Base-by-base conservation (phyloP, 371 early-diverging fungal species). In the Smittium culicis region DNA sequence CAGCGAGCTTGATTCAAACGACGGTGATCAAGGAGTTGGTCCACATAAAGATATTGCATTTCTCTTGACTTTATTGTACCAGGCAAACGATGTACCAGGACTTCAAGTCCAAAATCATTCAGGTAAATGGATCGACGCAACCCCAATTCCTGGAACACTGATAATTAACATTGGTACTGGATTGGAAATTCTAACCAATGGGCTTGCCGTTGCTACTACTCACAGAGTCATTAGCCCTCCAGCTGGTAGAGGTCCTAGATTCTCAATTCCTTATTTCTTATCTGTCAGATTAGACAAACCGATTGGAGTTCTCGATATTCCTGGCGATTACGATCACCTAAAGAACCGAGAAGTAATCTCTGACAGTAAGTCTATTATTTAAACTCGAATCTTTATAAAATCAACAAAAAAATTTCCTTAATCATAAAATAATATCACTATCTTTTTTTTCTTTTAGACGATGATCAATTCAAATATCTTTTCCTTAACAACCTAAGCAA, bases 161-260 rank as follows among this genome's bases (percentile, higher is more conserved):
- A 78, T 86, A 8, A 81, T 86, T 28, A 86, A 86, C 34, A 80
- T 86, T 71, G 86, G 85, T 16, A 81, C 82, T 17, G 77, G 79
- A 0, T 77, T 86, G 24, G 86, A 86, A 66, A 73, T 79, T 5
- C 64, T 85, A 62, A 84, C 85, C 1, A 77, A 75, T 14, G 76
- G 79, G 25, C 68, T 73, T 0, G 81, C 80, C 33, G 69, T 81
- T 1, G 84, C 85, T 0, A 87, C 83, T 0, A 82, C 84, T 0
- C 86, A 86, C 64, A 80, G 86, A 11, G 86, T 85, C 2, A 33
- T 83, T 25, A 83, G 77, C 33, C 83, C 82, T 33, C 75, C 77
- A 0, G 69, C 80, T 1, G 78, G 79, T 1, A 69, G 68, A 0
- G 83, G 73, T 1, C 74, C 73, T 0, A 62, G 73, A 1, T 73